These are phyloP conservation scores for Aureobasidium melanogenum DNA, from an alignment of 2,329 filamentous ascomycete species.

Conservation along the genomic window DNA sequence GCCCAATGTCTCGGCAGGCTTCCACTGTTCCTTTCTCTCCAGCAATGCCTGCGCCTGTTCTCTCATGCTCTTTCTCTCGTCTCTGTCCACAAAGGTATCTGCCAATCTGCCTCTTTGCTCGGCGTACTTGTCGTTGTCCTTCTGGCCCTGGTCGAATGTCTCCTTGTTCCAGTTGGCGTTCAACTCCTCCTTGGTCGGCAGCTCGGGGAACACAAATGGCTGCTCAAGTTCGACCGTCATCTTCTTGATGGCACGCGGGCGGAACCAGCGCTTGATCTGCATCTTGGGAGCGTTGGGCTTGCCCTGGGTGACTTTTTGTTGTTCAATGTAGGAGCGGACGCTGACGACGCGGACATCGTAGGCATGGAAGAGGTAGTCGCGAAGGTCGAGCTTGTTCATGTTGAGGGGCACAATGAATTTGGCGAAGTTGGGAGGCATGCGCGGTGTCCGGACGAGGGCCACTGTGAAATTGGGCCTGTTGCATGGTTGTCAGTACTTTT, in stretches of 20 bases:
- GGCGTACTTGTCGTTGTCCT: conserved; percentile 32
- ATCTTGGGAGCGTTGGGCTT: conserved; percentile 31
- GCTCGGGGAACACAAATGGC: conserved; percentile 81
- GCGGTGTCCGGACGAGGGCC: conserved; percentile 64
- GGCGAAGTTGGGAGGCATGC: conserved; percentile 69
- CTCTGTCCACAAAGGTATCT: conserved; percentile 31
- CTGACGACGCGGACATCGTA: conserved; percentile 67
- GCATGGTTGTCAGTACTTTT: conserved; percentile 11
- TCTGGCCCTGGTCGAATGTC: conserved; percentile 19
- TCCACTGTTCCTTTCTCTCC: conserved; percentile 54
- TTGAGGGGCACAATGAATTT: conserved; percentile 83
- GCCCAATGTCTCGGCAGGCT: conserved; percentile 14
- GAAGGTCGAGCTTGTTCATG: conserved; percentile 93
- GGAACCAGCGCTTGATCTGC: conserved; percentile 45
- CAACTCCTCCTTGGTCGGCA: conserved; percentile 51
- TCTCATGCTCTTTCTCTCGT: conserved; percentile 36
- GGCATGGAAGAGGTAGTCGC: conserved; percentile 83
- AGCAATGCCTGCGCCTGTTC: conserved; percentile 56
- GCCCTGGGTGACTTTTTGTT: conserved; percentile 52
- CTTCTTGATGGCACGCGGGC: conserved; percentile 69
- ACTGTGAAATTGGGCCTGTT: conserved; percentile 71
- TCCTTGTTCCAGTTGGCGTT: conserved; percentile 37
- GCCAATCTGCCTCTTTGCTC: conserved; percentile 25
- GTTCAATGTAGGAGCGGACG: conserved; percentile 73
- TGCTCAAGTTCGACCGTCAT: conserved; percentile 88